phyloP scores from a whole-genome alignment of 257 asterid species.

The Oldenlandia corymbosa region DNA sequence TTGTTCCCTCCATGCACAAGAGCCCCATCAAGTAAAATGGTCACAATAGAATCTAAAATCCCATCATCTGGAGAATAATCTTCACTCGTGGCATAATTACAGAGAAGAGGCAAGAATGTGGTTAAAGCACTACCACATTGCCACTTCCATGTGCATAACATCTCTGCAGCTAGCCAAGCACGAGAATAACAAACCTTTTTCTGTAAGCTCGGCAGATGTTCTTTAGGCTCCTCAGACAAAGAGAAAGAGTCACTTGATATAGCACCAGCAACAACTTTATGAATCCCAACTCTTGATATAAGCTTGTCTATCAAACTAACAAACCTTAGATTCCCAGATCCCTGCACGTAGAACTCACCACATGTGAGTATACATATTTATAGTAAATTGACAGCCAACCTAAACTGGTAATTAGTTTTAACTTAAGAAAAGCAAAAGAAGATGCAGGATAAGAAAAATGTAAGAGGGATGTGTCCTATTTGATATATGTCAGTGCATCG shows the following conservation, averaged over 20 bases:
- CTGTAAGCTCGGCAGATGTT: conserved; percentile 27
- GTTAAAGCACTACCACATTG: conserved; percentile 64
- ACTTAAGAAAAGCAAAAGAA: not conserved
- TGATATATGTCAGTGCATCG: not conserved
- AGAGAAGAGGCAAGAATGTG: conserved; percentile 62
- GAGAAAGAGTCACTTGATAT: conserved; percentile 32
- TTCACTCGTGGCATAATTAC: conserved; percentile 43
- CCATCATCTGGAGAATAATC: conserved; percentile 23
- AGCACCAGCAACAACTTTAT: conserved; percentile 57
- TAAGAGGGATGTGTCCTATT: not conserved
- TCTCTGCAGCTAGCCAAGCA: conserved; percentile 98
- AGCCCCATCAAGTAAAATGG: conserved; percentile 84
- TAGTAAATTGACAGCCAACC: not conserved
- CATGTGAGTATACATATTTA: conserved; percentile 10
- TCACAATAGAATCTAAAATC: conserved; percentile 55
- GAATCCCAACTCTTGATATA: conserved; percentile 62
- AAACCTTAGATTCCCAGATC: conserved; percentile 44
- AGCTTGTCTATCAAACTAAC: conserved; percentile 61
- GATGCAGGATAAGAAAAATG: not conserved
- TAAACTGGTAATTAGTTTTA: not conserved
- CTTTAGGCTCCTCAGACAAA: conserved; percentile 32
- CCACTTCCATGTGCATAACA: conserved; percentile 96
- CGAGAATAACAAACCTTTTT: conserved; percentile 54
- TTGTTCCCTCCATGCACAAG: conserved; percentile 60
- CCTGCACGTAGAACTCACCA: conserved; percentile 40